Percentiles rank a stretch among this genome's conserved stretches.
These are phyloP conservation scores for Fomitopsis schrenkii DNA, from an alignment of 1,284 basidiomycete genomes.

Conservation along the genomic window DNA sequence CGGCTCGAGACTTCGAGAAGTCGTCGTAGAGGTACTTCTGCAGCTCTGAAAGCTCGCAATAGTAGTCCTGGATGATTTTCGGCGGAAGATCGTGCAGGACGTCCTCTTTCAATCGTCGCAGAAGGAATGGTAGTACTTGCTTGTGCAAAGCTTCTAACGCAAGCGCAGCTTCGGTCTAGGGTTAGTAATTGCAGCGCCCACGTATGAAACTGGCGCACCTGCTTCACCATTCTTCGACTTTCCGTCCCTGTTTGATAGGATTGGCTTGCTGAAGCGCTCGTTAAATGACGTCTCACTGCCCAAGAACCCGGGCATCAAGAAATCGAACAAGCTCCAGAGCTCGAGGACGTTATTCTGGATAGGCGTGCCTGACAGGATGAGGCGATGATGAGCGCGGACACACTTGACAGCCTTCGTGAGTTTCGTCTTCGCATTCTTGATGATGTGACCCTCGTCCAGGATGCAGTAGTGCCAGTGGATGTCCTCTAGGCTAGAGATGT, in stretches of 20 bases:
- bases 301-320: slow-evolving; percentile 98
- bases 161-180: slow-evolving; percentile 60
- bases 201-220: slow-evolving; percentile 45
- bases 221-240: slow-evolving; percentile 95
- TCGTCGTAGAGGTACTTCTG: slow-evolving; percentile 95
- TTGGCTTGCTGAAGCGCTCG: slow-evolving; percentile 95
- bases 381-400: slow-evolving; percentile 86
- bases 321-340: slow-evolving; percentile 98
- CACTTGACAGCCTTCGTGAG: slow-evolving; percentile 95
- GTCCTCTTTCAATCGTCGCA: slow-evolving; percentile 96
- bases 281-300: slow-evolving; percentile 96
- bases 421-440: slow-evolving; percentile 99
- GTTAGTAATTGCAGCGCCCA: neutral
- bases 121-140: slow-evolving; percentile 97
- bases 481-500: slow-evolving; percentile 75
- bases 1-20: slow-evolving; percentile 81
- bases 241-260: slow-evolving; percentile 91
- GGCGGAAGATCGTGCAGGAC: slow-evolving; percentile 95
- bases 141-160: slow-evolving; percentile 97
- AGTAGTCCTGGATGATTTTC: slow-evolving; percentile 99
- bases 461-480: slow-evolving; percentile 95
- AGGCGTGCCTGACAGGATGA: slow-evolving; percentile 95
- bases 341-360: slow-evolving; percentile 99
- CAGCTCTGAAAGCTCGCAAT: slow-evolving; percentile 93
- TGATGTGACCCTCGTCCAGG: slow-evolving; percentile 97